Base-by-base conservation (phyloP, 1,284 basidiomycete species). In the Cyathus olla region DNA sequence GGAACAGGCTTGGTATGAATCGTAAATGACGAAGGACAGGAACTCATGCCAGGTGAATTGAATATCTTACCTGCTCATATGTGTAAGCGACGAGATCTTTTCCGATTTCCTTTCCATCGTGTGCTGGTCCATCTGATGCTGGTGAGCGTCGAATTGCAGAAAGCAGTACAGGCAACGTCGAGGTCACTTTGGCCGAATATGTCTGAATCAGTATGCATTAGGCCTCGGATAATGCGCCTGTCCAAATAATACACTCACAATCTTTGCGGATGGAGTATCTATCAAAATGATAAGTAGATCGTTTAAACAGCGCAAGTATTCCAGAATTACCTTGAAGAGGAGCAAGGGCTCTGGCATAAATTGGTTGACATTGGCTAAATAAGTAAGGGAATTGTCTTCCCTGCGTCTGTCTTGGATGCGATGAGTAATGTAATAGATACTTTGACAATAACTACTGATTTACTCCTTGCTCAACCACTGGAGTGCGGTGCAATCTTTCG, bases 301-400 rank as follows among this genome's bases (percentile, higher is more conserved):
- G 56, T 3, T 42, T 40, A 22, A 50, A 50, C 27, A 39, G 22
- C 58, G 24, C 55, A 22, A 52, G 50, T 6, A 52, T 46, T 46
- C 31, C 28, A n/a, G 21, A 67, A 17, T 19, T 50, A 85, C 93
- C 93, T 86, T 96, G 95, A 52, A 94, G 77, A 0, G 96, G 96
- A 0, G 92, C 86, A 55, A 98, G 78, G 1, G 92, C 86, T 52
- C 95, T 87, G 10, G 92, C 92, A 72, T 96, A 95, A 69, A 96
- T 97, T 21, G 97, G 95, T 76, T 98, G 96, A 73, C 93, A 95
- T 78, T 99, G 96, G 60, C 94, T 96, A 84, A 98, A 98, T 39
- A 98, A 81, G 80, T 94, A 98, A 0, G 95, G 94, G 77, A 94
- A 91, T 59, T 83, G 81, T 72, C 95, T 95, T 24, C 93, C 93